These are phyloP conservation scores for Staphylotrichum tortipilum DNA, from an alignment of 495 filamentous ascomycete species.

Conservation along the genomic window DNA sequence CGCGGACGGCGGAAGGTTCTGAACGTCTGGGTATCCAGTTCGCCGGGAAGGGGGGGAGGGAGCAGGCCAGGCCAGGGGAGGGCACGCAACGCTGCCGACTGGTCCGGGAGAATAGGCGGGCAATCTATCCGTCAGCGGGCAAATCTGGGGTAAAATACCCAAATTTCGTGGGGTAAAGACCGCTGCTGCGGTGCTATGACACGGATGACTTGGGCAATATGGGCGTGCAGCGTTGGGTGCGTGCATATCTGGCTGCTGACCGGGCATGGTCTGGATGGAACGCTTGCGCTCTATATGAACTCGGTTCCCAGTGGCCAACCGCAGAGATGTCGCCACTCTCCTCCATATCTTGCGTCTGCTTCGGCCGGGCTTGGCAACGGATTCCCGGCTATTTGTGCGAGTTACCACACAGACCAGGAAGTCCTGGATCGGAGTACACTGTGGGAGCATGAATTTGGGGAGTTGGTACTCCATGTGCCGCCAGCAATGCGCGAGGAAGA, in stretches of 20 bases:
- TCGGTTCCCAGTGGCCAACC: background rate
- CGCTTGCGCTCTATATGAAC: background rate
- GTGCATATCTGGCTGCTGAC: background rate
- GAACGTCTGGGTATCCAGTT: conserved; percentile 17
- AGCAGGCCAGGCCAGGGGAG: too few species aligned
- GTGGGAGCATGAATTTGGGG: background rate
- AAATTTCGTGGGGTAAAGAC: conserved; percentile 1
- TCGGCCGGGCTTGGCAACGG: background rate
- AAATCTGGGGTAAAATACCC: conserved; percentile 26
- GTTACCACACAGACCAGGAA: too few species aligned
- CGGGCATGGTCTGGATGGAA: background rate
- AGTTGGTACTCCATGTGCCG: background rate
- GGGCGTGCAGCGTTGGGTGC: background rate
- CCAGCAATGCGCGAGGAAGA: too few species aligned
- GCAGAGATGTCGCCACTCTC: background rate
- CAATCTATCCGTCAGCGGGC: conserved; percentile 18
- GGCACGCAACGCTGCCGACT: conserved; percentile 25
- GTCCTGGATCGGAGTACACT: background rate
- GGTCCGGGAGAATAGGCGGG: conserved; percentile 16
- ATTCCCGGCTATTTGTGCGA: background rate
- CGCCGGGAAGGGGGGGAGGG: conserved; percentile 13
- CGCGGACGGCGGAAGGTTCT: background rate
- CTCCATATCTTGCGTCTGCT: background rate
- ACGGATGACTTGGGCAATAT: background rate
- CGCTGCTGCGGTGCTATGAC: background rate